Conservation (phyloP, 257 asterid genomes). For the Fraxinus cuspidata region DNA sequence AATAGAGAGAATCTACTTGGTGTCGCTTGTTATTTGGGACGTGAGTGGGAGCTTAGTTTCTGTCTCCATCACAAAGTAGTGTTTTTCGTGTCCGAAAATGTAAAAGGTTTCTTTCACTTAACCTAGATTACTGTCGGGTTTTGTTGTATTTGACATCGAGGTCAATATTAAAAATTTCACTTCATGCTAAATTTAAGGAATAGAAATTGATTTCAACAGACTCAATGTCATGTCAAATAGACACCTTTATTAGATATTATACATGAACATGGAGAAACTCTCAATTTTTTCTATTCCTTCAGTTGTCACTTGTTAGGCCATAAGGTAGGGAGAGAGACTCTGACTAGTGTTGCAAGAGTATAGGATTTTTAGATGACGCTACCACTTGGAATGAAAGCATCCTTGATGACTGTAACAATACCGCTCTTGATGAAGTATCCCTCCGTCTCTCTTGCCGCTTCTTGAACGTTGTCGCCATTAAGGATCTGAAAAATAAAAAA, state of each 20-base stretch:
- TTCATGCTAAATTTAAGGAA: not conserved
- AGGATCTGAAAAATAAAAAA: conserved; percentile 48
- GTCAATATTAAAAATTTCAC: not conserved
- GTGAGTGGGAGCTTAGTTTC: no score
- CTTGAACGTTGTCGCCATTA: conserved; percentile 75
- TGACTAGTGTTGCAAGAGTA: not conserved
- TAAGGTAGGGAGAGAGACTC: not conserved
- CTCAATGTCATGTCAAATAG: not conserved
- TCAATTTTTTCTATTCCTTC: not conserved
- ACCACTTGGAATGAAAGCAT: conserved; percentile 79
- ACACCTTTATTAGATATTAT: not conserved
- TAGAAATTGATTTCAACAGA: not conserved
- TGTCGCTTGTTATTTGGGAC: no score
- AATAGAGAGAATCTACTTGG: no score
- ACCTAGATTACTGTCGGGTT: not conserved
- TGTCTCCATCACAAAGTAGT: not conserved
- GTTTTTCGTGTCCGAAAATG: no score
- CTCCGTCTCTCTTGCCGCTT: conserved; percentile 92
- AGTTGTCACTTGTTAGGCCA: not conserved
- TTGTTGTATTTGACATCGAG: not conserved
- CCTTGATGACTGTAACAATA: conserved; percentile 85
- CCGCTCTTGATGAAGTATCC: conserved; percentile 96
- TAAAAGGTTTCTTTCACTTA: not conserved
- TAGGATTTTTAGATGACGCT: conserved; percentile 48
- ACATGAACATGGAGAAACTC: not conserved